These are phyloP conservation scores for Lodderomyces parapsilosis DNA, from an alignment of 1,139 yeast genomes.

Conservation along the genomic window DNA sequence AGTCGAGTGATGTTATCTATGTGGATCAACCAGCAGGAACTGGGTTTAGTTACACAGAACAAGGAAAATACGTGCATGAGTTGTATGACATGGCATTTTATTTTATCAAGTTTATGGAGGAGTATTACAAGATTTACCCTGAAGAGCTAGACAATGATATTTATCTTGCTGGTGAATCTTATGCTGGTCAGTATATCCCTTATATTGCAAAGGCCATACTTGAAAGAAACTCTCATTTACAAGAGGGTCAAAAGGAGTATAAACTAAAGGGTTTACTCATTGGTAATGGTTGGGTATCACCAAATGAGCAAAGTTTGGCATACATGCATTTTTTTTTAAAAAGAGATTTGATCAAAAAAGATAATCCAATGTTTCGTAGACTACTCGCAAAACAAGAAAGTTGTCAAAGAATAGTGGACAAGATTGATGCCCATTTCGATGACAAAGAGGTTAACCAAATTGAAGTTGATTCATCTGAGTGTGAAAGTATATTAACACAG, in stretches of 20 bases:
- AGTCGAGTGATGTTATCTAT: slow-evolving; percentile 73
- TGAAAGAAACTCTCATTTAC: slow-evolving; percentile 39
- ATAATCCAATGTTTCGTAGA: slow-evolving; percentile 36
- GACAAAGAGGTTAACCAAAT: slow-evolving; percentile 23
- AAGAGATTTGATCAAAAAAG: slow-evolving; percentile 50
- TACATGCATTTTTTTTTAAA: slow-evolving; percentile 72
- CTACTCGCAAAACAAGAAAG: slow-evolving; percentile 53
- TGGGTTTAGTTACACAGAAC: slow-evolving; percentile 67
- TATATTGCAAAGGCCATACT: slow-evolving; percentile 70
- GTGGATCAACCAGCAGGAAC: slow-evolving; percentile 97
- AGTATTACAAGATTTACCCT: slow-evolving; percentile 73
- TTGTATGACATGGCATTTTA: slow-evolving; percentile 58
- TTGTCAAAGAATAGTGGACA: slow-evolving; percentile 57
- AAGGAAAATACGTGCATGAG: slow-evolving; percentile 52
- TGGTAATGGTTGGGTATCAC: slow-evolving; percentile 98
- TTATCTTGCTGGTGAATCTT: slow-evolving; percentile 90
- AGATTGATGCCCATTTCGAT: slow-evolving; percentile 25
- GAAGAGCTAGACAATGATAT: slow-evolving; percentile 65
- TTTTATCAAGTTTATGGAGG: slow-evolving; percentile 62
- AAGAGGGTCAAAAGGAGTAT: slow-evolving; percentile 22
- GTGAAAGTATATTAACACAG: slow-evolving; percentile 48
- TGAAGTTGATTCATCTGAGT: slow-evolving; percentile 35
- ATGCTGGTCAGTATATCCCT: slow-evolving; percentile 96
- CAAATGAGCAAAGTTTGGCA: slow-evolving; percentile 77
- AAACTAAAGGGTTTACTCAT: slow-evolving; percentile 70